Conservation (phyloP, 176 grass and related monocot genomes). For the Paspalum vaginatum region DNA sequence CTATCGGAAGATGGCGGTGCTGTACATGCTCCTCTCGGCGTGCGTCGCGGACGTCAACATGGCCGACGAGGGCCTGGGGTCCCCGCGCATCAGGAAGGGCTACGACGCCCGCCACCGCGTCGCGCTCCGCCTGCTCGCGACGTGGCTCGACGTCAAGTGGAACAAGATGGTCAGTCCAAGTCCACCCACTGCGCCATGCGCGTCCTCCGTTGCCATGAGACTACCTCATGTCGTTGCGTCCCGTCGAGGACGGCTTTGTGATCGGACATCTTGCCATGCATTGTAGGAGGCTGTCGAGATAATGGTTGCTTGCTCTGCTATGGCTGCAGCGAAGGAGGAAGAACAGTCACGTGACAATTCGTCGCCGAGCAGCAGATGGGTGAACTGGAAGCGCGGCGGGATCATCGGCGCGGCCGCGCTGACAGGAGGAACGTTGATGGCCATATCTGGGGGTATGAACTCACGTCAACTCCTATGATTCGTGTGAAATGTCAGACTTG, state of each 20-base stretch:
- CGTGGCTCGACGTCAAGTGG: slow-evolving; percentile 90
- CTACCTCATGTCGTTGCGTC: background rate
- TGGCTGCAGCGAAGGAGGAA: slow-evolving; percentile 91
- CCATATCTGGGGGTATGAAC: slow-evolving; percentile 82
- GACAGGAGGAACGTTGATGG: slow-evolving; percentile 91
- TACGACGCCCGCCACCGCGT: slow-evolving; percentile 98
- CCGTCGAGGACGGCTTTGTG: slow-evolving; percentile 1
- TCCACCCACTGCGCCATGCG: background rate
- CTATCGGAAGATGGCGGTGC: slow-evolving; percentile 69
- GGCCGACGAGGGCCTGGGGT: slow-evolving; percentile 55
- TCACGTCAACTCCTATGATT: background rate
- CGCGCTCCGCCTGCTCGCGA: slow-evolving; percentile 74
- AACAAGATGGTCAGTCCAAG: slow-evolving; percentile 77
- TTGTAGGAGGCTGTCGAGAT: slow-evolving; percentile 95
- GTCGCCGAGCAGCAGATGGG: slow-evolving; percentile 70
- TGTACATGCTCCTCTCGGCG: slow-evolving; percentile 93
- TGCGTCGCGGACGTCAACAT: slow-evolving; percentile 87
- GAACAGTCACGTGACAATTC: slow-evolving; percentile 52
- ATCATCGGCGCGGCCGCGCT: slow-evolving; percentile 94
- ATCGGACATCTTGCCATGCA: slow-evolving; percentile 41
- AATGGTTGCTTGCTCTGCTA: slow-evolving; percentile 99
- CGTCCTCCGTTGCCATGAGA: background rate
- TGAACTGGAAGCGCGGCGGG: slow-evolving; percentile 83
- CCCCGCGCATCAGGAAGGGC: slow-evolving; percentile 70
- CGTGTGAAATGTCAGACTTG: background rate